Percentiles rank a stretch among this genome's conserved stretches.
Conservation (phyloP, 1,284 basidiomycete genomes). For the Inonotus obliquus region DNA sequence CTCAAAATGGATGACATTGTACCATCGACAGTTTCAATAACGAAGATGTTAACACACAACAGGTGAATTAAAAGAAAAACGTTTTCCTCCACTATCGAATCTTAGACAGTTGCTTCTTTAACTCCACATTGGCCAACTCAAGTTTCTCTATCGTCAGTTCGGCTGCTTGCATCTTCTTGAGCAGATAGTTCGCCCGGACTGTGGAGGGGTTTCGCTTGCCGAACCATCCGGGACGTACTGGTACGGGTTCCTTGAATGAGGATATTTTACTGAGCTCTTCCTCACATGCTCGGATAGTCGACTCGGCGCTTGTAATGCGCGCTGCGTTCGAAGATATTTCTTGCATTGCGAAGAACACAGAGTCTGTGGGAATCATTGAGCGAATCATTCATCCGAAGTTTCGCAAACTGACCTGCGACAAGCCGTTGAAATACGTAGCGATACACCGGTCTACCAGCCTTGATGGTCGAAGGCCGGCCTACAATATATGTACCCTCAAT, state of each 20-base stretch:
- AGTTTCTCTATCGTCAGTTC: conserved; percentile 62
- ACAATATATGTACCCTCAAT: conserved; percentile 2
- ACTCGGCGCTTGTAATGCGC: conserved; percentile 62
- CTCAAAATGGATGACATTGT: neutral
- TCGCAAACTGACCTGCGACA: conserved; percentile 53
- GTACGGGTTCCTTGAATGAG: conserved; percentile 40
- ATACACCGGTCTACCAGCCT: conserved; percentile 89
- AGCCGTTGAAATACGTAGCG: conserved; percentile 81
- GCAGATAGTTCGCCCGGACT: conserved; percentile 62
- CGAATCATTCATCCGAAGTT: neutral
- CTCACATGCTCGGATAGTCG: conserved; percentile 68
- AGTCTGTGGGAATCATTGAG: conserved; percentile 42
- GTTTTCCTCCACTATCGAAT: conserved; percentile 11
- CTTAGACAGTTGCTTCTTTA: conserved; percentile 56
- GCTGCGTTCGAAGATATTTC: conserved; percentile 79
- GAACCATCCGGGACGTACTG: conserved; percentile 36
- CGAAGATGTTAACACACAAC: neutral
- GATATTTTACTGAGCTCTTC: conserved; percentile 67
- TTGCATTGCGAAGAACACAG: conserved; percentile 77
- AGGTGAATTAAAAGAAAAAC: no score
- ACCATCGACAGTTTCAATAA: neutral
- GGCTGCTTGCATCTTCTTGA: conserved; percentile 70
- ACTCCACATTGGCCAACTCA: conserved; percentile 63
- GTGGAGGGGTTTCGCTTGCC: conserved; percentile 48
- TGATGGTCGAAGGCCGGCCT: conserved; percentile 83